phyloP scores from a whole-genome alignment of 2,329 filamentous ascomycete genomes.

The Arthroderma sp. region DNA sequence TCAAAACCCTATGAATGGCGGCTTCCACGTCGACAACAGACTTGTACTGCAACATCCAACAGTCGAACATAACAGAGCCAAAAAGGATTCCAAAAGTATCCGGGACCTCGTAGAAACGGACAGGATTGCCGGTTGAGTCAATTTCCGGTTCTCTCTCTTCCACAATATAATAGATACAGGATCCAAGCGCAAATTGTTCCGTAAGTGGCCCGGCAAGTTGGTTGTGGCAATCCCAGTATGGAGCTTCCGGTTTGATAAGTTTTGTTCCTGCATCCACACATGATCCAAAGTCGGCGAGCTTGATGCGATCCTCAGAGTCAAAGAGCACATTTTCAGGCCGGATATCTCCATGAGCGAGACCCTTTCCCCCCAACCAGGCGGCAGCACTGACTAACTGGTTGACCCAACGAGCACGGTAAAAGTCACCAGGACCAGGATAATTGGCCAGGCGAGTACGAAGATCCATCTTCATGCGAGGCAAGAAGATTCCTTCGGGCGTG shows the following conservation, averaged over 20 bases:
- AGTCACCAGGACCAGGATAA: neutral
- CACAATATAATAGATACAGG: constrained; percentile 3
- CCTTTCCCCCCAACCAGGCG: constrained; percentile 2
- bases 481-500: constrained; percentile 3
- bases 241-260: neutral
- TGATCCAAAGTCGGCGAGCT: constrained; percentile 4
- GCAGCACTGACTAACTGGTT: constrained; percentile 1
- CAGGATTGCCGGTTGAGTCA: neutral
- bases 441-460: constrained; percentile 1
- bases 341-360: constrained; percentile 2
- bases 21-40: too few species aligned
- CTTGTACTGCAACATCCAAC: too few species aligned
- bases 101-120: too few species aligned
- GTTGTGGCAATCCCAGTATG: constrained; percentile 2
- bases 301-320: neutral
- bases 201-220: neutral
- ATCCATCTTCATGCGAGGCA: neutral
- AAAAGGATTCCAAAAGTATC: too few species aligned
- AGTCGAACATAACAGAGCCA: too few species aligned
- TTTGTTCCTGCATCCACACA: neutral
- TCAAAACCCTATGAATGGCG: too few species aligned
- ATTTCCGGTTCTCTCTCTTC: neutral
- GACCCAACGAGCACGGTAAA: neutral
- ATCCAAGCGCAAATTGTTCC: constrained; percentile 5
- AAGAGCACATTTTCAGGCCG: neutral